A percentile compares a stretch with the other conserved stretches of the same genome.
phyloP scores from a whole-genome alignment of 768 basidiomycete genomes.

The Hortiboletus flavorubellus region DNA sequence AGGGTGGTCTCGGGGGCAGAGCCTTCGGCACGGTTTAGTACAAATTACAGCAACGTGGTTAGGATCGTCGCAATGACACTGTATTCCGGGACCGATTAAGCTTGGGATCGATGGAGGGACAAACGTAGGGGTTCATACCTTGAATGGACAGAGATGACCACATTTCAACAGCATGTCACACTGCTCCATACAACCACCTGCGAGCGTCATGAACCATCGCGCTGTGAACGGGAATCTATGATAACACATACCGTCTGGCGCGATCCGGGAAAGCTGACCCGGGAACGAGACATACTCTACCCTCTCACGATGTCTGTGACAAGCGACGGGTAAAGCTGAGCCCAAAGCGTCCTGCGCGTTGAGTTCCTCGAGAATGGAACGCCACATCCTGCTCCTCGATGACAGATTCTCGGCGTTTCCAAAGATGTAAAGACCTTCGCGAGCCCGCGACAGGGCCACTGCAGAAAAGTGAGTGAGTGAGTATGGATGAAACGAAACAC shows the following conservation, averaged over 20 bases:
- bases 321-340: constrained; percentile 51
- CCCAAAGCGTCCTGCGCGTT: constrained; percentile 47
- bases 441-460: constrained; percentile 74
- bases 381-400: constrained; percentile 55
- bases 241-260: constrained; percentile 51
- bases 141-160: constrained; percentile 63
- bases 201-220: neutral
- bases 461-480: constrained; percentile 5
- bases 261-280: constrained; percentile 45
- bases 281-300: constrained; percentile 45
- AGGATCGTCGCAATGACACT: constrained; percentile 64
- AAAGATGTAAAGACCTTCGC: constrained; percentile 69
- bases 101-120: neutral
- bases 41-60: constrained; percentile 50
- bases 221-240: neutral
- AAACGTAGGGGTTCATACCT: constrained; percentile 35
- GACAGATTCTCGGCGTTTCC: constrained; percentile 61
- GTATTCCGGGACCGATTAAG: neutral
- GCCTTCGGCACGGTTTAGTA: constrained; percentile 43
- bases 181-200: constrained; percentile 61
- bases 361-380: constrained; percentile 53
- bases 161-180: constrained; percentile 54
- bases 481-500: neutral
- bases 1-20: constrained; percentile 57
- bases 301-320: constrained; percentile 50